phyloP scores from a whole-genome alignment of 164 flowering plant genomes.

The Akebia trifoliata region DNA sequence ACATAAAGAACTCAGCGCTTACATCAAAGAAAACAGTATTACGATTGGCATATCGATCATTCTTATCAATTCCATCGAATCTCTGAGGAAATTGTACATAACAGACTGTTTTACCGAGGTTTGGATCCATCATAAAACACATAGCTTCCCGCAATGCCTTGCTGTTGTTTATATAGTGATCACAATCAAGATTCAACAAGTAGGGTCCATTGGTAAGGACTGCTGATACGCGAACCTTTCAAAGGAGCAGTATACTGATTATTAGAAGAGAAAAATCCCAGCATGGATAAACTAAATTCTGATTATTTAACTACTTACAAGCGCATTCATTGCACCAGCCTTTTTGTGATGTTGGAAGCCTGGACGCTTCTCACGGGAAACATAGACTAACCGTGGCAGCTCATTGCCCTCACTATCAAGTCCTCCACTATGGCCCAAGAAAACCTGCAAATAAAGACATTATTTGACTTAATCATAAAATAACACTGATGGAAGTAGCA shows the following conservation, averaged over 20 bases:
- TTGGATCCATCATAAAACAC: constrained; percentile 70
- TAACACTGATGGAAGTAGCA: not conserved
- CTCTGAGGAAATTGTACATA: constrained; percentile 64
- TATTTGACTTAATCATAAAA: not conserved
- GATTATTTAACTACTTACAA: constrained; percentile 29
- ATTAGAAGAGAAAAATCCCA: not conserved
- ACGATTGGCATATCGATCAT: constrained; percentile 64
- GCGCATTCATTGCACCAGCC: constrained; percentile 72
- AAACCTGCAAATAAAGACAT: constrained; percentile 29
- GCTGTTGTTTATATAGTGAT: constrained; percentile 67
- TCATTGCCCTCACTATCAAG: constrained; percentile 46
- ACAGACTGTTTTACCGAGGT: constrained; percentile 49
- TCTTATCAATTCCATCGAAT: constrained; percentile 65
- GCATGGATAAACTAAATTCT: not conserved
- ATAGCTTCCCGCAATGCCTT: constrained; percentile 67
- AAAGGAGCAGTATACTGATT: not conserved
- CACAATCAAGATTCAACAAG: constrained; percentile 66
- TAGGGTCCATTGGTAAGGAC: constrained; percentile 64
- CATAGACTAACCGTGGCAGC: constrained; percentile 49
- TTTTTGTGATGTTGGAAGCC: constrained; percentile 59
- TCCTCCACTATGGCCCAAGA: constrained; percentile 47
- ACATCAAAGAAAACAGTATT: constrained; percentile 68
- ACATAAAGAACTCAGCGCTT: constrained; percentile 14
- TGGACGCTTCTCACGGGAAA: constrained; percentile 58
- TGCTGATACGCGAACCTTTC: constrained; percentile 51